Conservation (phyloP, 805 yeast species). For the Sugiyamaella marilandica region DNA sequence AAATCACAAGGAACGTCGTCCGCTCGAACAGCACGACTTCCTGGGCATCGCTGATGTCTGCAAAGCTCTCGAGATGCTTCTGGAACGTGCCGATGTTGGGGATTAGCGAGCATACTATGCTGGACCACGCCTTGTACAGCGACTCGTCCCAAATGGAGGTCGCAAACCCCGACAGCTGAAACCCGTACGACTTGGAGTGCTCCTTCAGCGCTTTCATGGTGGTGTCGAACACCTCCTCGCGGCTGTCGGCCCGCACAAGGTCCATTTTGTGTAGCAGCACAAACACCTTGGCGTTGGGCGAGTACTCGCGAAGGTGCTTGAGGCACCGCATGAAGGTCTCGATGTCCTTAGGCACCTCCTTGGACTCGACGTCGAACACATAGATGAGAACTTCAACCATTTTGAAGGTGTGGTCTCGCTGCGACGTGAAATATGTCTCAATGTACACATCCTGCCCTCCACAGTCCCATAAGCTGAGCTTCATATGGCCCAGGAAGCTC, state of each 20-base stretch:
- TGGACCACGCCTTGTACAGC: slow-evolving; percentile 94
- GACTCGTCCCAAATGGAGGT: slow-evolving; percentile 98
- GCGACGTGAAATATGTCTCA: slow-evolving; percentile 87
- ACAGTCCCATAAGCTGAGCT: slow-evolving; percentile 94
- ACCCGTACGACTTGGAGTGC: slow-evolving; percentile 65
- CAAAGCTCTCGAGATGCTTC: slow-evolving; percentile 65
- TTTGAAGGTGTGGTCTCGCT: slow-evolving; percentile 86
- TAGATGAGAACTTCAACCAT: slow-evolving; percentile 94
- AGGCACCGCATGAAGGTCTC: slow-evolving; percentile 84
- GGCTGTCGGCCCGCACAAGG: slow-evolving; percentile 77
- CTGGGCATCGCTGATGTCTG: slow-evolving; percentile 71
- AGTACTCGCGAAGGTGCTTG: slow-evolving; percentile 71
- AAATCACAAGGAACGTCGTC: slow-evolving; percentile 82
- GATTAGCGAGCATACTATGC: slow-evolving; percentile 87
- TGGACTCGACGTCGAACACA: slow-evolving; percentile 93
- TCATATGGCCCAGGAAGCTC: slow-evolving; percentile 90
- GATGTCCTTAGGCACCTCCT: slow-evolving; percentile 86
- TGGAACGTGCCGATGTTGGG: slow-evolving; percentile 86
- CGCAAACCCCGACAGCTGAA: slow-evolving; percentile 77
- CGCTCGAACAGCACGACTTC: slow-evolving; percentile 90
- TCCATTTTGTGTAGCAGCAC: slow-evolving; percentile 95
- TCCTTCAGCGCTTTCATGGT: slow-evolving; percentile 80
- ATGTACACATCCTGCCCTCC: slow-evolving; percentile 92
- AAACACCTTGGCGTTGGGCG: slow-evolving; percentile 89
- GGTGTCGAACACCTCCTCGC: slow-evolving; percentile 75